Base-by-base conservation (phyloP, 495 filamentous ascomycete genomes). In the Trichoderma asperelloides region DNA sequence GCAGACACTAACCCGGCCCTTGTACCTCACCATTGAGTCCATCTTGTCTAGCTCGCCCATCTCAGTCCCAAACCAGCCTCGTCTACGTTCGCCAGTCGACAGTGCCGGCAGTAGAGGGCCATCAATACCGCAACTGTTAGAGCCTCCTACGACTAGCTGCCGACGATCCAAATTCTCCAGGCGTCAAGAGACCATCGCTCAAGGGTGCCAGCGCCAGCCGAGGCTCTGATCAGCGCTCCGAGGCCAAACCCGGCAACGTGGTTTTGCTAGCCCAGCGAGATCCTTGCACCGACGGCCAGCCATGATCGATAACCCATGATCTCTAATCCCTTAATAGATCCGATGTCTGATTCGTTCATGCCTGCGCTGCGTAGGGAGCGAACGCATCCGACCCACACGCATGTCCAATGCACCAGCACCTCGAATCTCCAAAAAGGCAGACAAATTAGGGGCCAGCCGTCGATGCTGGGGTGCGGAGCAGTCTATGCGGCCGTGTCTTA, bases 111-210 rank as follows among this genome's bases (percentile, higher is more conserved):
- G 41, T 18, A 45, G 41, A 45, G 13, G 41, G 18, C 16, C 5
- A 51, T 51, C 47, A 51, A 9, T 51, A 23, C 47, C 47, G 47
- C 47, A 51, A 51, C 47, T 6, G 47, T 15, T 4, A 16, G 12
- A 47, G 43, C 43, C 43, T n/a, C 15, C 47, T 21, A 51, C 47
- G 47, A 21, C 47, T 23, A 51, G 21, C 21, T 51, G 47, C 47
- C 47, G 47, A 51, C 47, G 47, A 51, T 51, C 47, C 47, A 51
- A 51, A 51, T 51, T 7, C 47, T 51, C 47, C 47, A 51, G 55
- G 55, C 25, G 25, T 30, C 55, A 28, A 30, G 11, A 60, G n/a
- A 18, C n/a, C 16, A 28, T 2, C 11, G 55, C 55, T 15, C 9
- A 2, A 28, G 25, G 13, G 28, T 21, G n/a, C n/a, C 2, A 21